Conservation (phyloP, 192 early-diverging fungal genomes). For the Coemansia erecta region DNA sequence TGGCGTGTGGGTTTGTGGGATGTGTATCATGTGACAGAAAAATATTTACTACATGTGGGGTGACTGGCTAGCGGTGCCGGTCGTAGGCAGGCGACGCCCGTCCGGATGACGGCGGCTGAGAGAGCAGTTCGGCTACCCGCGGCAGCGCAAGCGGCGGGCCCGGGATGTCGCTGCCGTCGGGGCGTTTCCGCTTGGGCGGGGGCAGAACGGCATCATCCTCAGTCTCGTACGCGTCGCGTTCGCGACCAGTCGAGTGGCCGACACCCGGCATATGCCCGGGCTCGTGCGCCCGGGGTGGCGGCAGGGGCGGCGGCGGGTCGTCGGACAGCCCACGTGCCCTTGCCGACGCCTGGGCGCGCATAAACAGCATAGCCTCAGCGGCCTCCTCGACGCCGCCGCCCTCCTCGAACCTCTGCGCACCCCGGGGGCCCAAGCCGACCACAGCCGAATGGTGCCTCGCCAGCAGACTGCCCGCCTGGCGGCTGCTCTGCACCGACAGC, state of each 20-base stretch:
- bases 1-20: too few species aligned
- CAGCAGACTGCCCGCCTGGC: neutral
- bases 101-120: too few species aligned
- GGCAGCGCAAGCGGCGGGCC: neutral
- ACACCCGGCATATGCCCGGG: too few species aligned
- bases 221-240: slow-evolving; percentile 1
- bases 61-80: too few species aligned
- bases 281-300: neutral
- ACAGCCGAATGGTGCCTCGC: neutral
- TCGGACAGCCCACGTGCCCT: neutral
- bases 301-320: neutral
- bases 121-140: neutral
- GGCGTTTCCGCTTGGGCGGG: slow-evolving; percentile 1
- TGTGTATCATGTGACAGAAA: too few species aligned
- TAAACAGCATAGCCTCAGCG: slow-evolving; percentile 4
- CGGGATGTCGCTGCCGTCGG: neutral
- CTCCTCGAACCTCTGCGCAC: too few species aligned
- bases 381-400: neutral
- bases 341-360: neutral
- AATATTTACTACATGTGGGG: too few species aligned
- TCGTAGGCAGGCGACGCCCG: too few species aligned
- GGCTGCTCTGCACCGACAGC: too few species aligned
- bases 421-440: too few species aligned
- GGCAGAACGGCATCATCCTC: neutral
- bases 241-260: neutral